Evolutionary conservation across 768 basidiomycete genomes (phyloP), one percentile per base, ranked within the genome.

Genomic region (Mycena haematopus): DNA sequence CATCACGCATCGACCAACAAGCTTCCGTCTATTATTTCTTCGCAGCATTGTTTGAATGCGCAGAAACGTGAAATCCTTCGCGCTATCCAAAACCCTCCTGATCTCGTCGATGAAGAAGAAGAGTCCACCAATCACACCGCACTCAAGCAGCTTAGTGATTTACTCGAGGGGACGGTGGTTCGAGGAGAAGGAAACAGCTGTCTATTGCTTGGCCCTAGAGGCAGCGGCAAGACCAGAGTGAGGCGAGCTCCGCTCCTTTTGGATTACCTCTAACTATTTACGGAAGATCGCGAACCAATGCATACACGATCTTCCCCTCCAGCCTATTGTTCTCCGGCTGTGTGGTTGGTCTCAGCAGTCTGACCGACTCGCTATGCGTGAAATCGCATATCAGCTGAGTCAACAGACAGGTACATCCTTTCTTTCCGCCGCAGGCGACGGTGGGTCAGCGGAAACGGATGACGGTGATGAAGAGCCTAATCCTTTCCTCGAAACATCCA

Each of bases 111-210:
- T n/a, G 74, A 73, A 33, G 75, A 77, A 11, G 77, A 78, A 24
- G 75, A 70, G 11, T 74, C 80, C 2, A 80, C 86, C 6, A 89
- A 91, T 69, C 72, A 66, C 2, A 69, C 77, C 19, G 87, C 91
- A 0, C 75, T 80, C 27, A 70, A 83, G 35, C 86, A 92, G 58
- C 73, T 98, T 14, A 70, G 75, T 1, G 82, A 85, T 50, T 75
- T 98, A 22, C 77, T 97, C 6, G 72, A 76, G 22, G 95, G 95
- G 13, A 93, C 93, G 1, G 81, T 91, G 6, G 77, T 77, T 22
- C 84, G 95, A 29, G 91, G 90, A 11, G 96, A 98, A 78, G 95
- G 96, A 3, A 98, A 98, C 65, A 96, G 95, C 61, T 97, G 95
- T 70, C 80, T 97, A 57, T 71, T 98, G 3, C 80, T 95, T 46